Conservation (phyloP, 2,329 filamentous ascomycete genomes). For the Paracoccidioides lutzii region DNA sequence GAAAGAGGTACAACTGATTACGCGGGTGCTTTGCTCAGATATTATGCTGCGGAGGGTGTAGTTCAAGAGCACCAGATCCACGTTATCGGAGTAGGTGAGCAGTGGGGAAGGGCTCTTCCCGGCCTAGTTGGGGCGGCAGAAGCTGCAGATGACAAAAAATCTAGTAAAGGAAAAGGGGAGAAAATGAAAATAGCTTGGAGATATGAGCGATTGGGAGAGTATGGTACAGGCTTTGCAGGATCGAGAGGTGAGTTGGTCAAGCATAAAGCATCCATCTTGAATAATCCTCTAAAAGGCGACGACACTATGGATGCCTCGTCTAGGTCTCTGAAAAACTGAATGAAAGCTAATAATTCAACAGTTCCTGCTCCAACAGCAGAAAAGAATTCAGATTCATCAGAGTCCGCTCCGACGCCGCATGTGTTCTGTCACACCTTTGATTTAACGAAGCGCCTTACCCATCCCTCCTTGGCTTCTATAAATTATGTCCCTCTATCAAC, state of each 20-base stretch:
- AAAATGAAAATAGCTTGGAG: slow-evolving; percentile 99
- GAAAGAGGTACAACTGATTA: slow-evolving; percentile 93
- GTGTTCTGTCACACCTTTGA: slow-evolving; percentile 64
- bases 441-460: slow-evolving; percentile 51
- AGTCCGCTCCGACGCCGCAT: slow-evolving; percentile 13
- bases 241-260: slow-evolving; percentile 43
- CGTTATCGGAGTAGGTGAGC: slow-evolving; percentile 64
- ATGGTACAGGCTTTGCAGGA: slow-evolving; percentile 42
- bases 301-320: neutral
- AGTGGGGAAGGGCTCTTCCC: slow-evolving; percentile 74
- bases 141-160: slow-evolving; percentile 29
- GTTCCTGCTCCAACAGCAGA: slow-evolving; percentile 19
- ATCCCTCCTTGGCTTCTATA: slow-evolving; percentile 40
- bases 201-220: slow-evolving; percentile 73
- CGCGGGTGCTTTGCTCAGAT: slow-evolving; percentile 66
- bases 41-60: slow-evolving; percentile 86
- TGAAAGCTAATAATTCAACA: slow-evolving; percentile 15
- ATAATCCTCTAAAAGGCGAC: neutral
- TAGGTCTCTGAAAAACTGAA: neutral
- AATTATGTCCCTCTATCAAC: slow-evolving; percentile 38
- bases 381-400: slow-evolving; percentile 33
- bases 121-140: slow-evolving; percentile 48
- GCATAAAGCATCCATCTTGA: neutral
- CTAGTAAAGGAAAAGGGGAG: slow-evolving; percentile 40
- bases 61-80: slow-evolving; percentile 84